Evolutionary conservation across 129 eudicot species (phyloP).

Genomic region (Chrysanthemum lavandulifolium): DNA sequence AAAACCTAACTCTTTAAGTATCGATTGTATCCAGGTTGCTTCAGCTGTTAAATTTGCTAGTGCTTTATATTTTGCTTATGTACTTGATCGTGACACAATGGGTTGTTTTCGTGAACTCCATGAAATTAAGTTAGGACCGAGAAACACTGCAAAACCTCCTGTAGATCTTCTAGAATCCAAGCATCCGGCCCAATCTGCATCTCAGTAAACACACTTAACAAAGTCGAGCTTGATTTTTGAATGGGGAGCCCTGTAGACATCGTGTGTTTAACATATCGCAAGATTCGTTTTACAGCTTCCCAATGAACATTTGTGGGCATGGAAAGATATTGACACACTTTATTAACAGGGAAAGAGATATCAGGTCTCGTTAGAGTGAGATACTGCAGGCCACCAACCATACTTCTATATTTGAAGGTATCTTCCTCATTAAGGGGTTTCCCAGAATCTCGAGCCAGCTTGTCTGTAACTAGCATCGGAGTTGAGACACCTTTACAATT

Average conservation of each 20-base stretch:
- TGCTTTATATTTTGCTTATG: not conserved
- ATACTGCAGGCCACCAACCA: constrained; percentile 5
- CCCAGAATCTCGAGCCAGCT: not conserved
- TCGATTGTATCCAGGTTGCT: not conserved
- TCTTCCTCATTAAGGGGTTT: not conserved
- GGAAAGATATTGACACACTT: not conserved
- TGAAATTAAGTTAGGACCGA: not conserved
- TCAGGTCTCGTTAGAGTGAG: constrained; percentile 1
- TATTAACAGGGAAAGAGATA: not conserved
- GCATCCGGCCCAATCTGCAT: not conserved
- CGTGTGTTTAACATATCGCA: not conserved
- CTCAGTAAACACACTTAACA: not conserved
- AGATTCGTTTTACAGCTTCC: not conserved
- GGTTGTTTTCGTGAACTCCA: constrained; percentile 8
- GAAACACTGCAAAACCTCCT: constrained; percentile 1
- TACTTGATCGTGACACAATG: constrained; percentile 10
- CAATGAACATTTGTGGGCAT: not conserved
- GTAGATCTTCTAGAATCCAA: not conserved
- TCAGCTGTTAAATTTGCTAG: constrained; percentile 7
- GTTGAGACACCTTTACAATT: constrained; percentile 3
- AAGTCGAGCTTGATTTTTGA: not conserved
- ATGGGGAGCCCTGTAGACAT: not conserved
- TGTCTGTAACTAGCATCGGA: not conserved
- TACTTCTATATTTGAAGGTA: not conserved
- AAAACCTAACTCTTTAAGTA: constrained; percentile 5